Evolutionary conservation across 164 flowering plant genomes (phyloP), one percentile per base, ranked within the genome.

Genomic region (Stephania cephalantha): DNA sequence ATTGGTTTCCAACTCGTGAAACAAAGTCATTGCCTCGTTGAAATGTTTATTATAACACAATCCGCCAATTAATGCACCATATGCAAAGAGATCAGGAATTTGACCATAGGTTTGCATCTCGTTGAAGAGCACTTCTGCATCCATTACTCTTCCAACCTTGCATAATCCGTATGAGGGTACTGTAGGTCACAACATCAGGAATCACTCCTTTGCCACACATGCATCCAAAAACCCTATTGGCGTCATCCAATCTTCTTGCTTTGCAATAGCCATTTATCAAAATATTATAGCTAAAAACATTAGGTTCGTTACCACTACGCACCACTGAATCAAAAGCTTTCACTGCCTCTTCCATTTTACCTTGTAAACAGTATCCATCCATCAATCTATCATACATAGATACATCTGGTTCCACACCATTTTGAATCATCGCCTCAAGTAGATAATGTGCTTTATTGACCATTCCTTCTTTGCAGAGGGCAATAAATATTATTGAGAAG

Each of bases 11-110:
- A 79, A 67, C 55, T 15, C 44, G 31, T 71, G 22, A 13, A 75
- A 70, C 12, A 81, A 46, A 35, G 53, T 8, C 20, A 84, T 48
- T 29, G 86, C 84, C 74, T 80, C 82, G 7, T 50, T 77, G 35
- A 77, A 22, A 11, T 1, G 68, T 2, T 75, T 58, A 55, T 72
- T 72, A 61, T 5, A 11, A 11, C 70, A 68, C 12, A 30, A 7
- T 1, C 22, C 35, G 22, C 29, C 12, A 13, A 31, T 20, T 31
- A 55, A 53, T 22, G 45, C 7, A 13, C 12, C 20, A 53, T 53
- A 30, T 12, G 42, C 78, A 17, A 78, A 81, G 15, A 77, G 15
- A 80, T 8, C 18, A 31, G 7, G 66, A 30, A 6, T 53, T 15
- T 5, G 61, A 9, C 61, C 42, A 15, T 18, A 12, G 78, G 6